Percentiles rank a stretch among this genome's conserved stretches.
Evolutionary conservation across 164 flowering plant genomes (phyloP).

Genomic region (Tinospora cordifolia): DNA sequence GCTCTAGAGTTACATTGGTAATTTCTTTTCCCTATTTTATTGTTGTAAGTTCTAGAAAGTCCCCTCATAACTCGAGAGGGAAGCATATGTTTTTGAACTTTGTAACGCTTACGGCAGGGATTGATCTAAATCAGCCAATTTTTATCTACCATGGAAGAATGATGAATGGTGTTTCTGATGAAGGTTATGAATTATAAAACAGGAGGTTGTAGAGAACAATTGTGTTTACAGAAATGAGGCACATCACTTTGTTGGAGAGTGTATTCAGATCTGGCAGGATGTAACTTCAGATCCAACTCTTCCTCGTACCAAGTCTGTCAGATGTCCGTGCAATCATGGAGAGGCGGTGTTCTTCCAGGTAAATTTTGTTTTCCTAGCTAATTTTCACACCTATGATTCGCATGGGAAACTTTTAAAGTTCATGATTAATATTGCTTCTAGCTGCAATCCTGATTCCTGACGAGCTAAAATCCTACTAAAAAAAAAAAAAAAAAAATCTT

Average conservation of each 20-base stretch:
- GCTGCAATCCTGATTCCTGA: no score
- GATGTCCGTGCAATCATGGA: conserved; percentile 74
- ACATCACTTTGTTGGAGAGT: conserved; percentile 70
- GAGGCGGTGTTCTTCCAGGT: conserved; percentile 99
- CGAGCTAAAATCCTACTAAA: no score
- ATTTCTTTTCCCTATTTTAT: no score
- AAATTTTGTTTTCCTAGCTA: neutral
- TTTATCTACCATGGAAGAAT: neutral
- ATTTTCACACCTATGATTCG: no score
- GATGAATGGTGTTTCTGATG: neutral
- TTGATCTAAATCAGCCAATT: neutral
- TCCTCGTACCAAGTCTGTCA: conserved; percentile 75
- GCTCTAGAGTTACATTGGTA: no score
- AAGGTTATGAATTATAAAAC: conserved; percentile 9
- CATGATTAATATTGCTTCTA: no score
- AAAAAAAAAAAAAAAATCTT: no score
- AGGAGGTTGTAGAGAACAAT: conserved; percentile 85
- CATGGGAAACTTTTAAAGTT: no score
- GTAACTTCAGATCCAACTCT: conserved; percentile 94
- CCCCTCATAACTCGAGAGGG: no score
- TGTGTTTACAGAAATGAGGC: conserved; percentile 88
- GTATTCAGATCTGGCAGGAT: conserved; percentile 69
- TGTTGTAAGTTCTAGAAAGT: no score
- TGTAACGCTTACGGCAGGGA: neutral
- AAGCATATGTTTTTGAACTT: no score